A percentile compares a stretch with the other conserved stretches of the same genome.
Conservation (phyloP, 108 stramenopile genomes). For the Skeletonema costatum region DNA sequence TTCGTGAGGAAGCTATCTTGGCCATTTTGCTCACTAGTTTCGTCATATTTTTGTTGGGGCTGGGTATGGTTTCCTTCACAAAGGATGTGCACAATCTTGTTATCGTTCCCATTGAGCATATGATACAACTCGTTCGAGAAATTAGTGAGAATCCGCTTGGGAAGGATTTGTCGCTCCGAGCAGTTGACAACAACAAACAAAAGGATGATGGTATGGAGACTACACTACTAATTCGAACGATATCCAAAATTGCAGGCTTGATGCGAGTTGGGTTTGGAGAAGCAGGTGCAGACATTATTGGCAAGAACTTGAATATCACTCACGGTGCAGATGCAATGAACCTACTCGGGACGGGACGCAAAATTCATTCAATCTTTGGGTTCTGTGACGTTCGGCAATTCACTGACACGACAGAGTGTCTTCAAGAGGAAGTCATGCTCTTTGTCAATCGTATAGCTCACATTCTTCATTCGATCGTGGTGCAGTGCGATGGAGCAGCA, state of each 20-base stretch:
- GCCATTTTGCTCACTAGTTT: constrained; percentile 61
- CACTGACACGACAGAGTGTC: constrained; percentile 82
- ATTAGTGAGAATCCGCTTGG: constrained; percentile 66
- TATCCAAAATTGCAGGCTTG: constrained; percentile 79
- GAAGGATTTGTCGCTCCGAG: constrained; percentile 23
- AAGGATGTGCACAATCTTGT: constrained; percentile 71
- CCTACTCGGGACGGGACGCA: constrained; percentile 56
- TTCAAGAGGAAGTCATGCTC: constrained; percentile 85
- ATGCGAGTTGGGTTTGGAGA: constrained; percentile 87
- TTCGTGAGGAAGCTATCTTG: constrained; percentile 45
- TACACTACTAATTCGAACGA: constrained; percentile 67
- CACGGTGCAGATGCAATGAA: constrained; percentile 50
- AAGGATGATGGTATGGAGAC: constrained; percentile 75
- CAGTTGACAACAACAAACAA: constrained; percentile 20
- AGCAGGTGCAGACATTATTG: constrained; percentile 83
- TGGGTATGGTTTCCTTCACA: constrained; percentile 60
- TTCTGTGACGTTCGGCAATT: constrained; percentile 84
- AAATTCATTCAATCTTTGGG: constrained; percentile 74
- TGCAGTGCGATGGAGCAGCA: constrained; percentile 60
- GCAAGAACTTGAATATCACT: constrained; percentile 60
- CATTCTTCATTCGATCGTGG: constrained; percentile 66
- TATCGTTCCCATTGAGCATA: constrained; percentile 77
- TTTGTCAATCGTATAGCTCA: constrained; percentile 80
- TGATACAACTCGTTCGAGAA: constrained; percentile 62
- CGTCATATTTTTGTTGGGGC: constrained; percentile 61